Evolutionary conservation across 305 asterid genomes (phyloP).

Genomic region (Striga hermonthica): DNA sequence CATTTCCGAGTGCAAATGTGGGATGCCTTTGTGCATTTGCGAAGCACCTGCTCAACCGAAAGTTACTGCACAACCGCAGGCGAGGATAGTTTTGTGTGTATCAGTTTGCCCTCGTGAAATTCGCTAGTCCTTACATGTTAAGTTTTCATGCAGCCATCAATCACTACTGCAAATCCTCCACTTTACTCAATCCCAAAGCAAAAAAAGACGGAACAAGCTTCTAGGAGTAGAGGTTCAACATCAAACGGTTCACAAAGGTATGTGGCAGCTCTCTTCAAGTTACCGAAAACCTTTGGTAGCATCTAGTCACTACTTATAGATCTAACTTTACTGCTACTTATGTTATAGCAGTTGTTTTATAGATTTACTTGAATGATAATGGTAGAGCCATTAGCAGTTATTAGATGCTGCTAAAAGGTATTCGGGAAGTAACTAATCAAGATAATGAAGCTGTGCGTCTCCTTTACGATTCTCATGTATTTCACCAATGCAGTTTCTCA

Average conservation of each 20-base stretch:
- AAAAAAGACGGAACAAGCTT: slow-evolving; percentile 50
- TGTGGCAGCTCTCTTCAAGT: slow-evolving; percentile 27
- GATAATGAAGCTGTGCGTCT: slow-evolving; percentile 5
- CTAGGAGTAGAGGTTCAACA: slow-evolving; percentile 71
- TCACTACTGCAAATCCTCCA: slow-evolving; percentile 37
- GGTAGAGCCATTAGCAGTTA: slow-evolving; percentile 1
- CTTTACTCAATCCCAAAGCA: slow-evolving; percentile 48
- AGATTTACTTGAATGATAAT: no score
- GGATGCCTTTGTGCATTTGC: slow-evolving; percentile 97
- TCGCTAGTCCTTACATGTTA: slow-evolving; percentile 27
- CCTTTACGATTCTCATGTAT: background rate
- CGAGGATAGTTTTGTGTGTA: slow-evolving; percentile 32
- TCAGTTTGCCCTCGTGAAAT: slow-evolving; percentile 26
- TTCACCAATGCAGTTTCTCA: slow-evolving; percentile 1
- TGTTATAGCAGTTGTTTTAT: no score
- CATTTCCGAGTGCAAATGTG: slow-evolving; percentile 76
- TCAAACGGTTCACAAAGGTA: slow-evolving; percentile 77
- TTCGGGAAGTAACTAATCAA: background rate
- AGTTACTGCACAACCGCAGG: slow-evolving; percentile 51
- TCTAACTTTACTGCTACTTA: slow-evolving; percentile 1
- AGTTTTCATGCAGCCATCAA: slow-evolving; percentile 47
- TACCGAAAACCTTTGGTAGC: no score
- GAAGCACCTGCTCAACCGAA: slow-evolving; percentile 59
- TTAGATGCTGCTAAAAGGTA: slow-evolving; percentile 2
- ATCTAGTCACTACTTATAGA: no score